Base-by-base conservation (phyloP, 2,329 filamentous ascomycete species). In the Hymenoscyphus albidus region DNA sequence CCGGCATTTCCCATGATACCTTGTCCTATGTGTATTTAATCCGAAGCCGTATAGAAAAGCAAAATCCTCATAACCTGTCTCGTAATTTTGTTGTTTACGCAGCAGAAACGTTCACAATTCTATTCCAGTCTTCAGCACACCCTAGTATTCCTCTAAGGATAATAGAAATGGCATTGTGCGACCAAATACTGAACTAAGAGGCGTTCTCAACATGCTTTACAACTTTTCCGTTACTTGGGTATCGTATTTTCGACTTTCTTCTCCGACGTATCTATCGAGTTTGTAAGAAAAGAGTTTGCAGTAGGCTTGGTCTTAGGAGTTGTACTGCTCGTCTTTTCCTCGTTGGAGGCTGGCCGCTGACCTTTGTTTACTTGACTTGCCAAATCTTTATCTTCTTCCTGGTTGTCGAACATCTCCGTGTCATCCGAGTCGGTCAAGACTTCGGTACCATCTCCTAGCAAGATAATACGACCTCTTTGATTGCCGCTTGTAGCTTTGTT, bases 381-480 rank as follows among this genome's bases (percentile, higher is more conserved):
- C 69, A 93, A 83, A 75, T 97, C 93, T 77, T 92, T 91, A 75
- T 96, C 91, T 72, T 88, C 85, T 75, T 96, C 92, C 76, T 92
- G 84, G 74, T 93, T 89, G 77, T 97, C 92, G 79, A 97, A 96
- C 88, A 97, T 94, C 74, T 97, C 93, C 69, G 90, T 88, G 75
- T 97, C 93, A 78, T 93, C 88, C 76, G 90, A 90, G 78, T 95
- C 92, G 71, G 92, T 92, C 74, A 93, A 83, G 76, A 96, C 87
- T 82, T 97, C 93, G 74, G 92, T 96, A 74, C 94, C 95, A 81
- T 98, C 93, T 71, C 94, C 93, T 72, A 99, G 86, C 76, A 97
- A 88, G 78, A 98, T 98, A 77, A 97, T 93, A 73, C 93, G 88
- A 72, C 93, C 92, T 65, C 82, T 80, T 77, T 87, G 86, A 77